These are phyloP conservation scores for Beta macrorhiza DNA, from an alignment of 179 eudicot species.

Conservation along the genomic window DNA sequence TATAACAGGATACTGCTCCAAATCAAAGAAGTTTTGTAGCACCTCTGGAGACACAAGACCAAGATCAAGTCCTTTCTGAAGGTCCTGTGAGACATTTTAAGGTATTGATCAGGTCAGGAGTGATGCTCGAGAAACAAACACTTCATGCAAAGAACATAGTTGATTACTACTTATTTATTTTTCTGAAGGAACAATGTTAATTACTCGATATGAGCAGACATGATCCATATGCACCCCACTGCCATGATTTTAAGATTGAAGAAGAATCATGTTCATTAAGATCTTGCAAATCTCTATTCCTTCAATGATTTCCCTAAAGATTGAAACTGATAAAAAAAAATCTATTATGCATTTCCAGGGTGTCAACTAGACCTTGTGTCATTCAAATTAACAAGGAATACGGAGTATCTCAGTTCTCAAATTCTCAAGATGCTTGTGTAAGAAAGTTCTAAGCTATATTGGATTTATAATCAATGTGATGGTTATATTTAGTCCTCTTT, in stretches of 20 bases:
- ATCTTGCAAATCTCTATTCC: background rate
- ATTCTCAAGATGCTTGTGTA: background rate
- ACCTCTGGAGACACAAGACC: conserved; percentile 97
- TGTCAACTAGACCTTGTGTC: background rate
- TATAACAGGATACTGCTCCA: conserved; percentile 84
- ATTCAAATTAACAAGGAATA: background rate
- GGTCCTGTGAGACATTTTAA: conserved; percentile 53
- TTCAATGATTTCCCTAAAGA: background rate
- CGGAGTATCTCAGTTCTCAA: background rate
- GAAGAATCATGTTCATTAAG: background rate
- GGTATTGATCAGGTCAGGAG: conserved; percentile 14
- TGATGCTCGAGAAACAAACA: conserved; percentile 5
- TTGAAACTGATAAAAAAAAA: background rate
- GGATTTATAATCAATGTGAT: too few species aligned
- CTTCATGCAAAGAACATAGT: background rate
- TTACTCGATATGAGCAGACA: background rate
- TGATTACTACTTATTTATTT: background rate
- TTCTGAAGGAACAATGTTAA: background rate
- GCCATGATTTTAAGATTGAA: background rate
- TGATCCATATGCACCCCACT: background rate
- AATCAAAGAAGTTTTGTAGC: conserved; percentile 89
- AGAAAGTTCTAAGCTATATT: too few species aligned
- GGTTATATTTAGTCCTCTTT: too few species aligned
- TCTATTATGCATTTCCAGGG: background rate
- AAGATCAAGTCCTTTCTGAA: conserved; percentile 94